phyloP scores from a whole-genome alignment of 2,329 filamentous ascomycete genomes.

The Trichocomaceae sp. region DNA sequence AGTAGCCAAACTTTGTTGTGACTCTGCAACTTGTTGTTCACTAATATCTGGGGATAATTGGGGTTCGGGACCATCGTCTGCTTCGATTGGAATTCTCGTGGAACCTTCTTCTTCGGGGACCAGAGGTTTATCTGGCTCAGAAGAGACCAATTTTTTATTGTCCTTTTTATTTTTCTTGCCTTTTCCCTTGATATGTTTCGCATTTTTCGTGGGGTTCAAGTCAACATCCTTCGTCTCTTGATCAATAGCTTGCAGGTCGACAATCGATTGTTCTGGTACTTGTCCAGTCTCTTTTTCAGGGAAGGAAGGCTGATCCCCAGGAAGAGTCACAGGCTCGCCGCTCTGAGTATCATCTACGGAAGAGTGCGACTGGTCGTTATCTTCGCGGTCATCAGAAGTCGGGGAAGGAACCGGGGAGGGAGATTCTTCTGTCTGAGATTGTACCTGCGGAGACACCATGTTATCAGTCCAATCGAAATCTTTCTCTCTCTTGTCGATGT shows the following conservation, averaged over 20 bases:
- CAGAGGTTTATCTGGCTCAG: constrained; percentile 4
- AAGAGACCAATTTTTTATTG: constrained; percentile 11
- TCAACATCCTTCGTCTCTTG: constrained; percentile 1
- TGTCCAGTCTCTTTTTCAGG: constrained; percentile 1
- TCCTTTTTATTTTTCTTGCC: constrained; percentile 20
- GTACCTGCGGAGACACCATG: constrained; percentile 40
- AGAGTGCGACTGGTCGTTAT: constrained; percentile 14
- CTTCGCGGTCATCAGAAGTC: constrained; percentile 23
- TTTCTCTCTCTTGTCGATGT: constrained; percentile 31
- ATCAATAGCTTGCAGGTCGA: background rate
- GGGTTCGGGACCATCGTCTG: background rate
- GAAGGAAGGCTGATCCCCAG: background rate
- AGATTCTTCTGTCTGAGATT: constrained; percentile 30
- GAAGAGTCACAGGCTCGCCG: background rate
- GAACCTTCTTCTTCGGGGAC: constrained; percentile 1
- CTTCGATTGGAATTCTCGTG: background rate
- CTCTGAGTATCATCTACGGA: constrained; percentile 16
- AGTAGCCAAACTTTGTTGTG: background rate
- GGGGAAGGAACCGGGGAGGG: constrained; percentile 28
- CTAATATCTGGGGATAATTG: background rate
- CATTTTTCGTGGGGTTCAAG: constrained; percentile 4
- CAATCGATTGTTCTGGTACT: background rate
- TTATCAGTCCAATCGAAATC: constrained; percentile 40
- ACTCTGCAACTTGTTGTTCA: background rate
- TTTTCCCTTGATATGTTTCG: constrained; percentile 12